Base-by-base conservation (phyloP, 1,139 yeast genomes). In the Ashbya aceris region DNA sequence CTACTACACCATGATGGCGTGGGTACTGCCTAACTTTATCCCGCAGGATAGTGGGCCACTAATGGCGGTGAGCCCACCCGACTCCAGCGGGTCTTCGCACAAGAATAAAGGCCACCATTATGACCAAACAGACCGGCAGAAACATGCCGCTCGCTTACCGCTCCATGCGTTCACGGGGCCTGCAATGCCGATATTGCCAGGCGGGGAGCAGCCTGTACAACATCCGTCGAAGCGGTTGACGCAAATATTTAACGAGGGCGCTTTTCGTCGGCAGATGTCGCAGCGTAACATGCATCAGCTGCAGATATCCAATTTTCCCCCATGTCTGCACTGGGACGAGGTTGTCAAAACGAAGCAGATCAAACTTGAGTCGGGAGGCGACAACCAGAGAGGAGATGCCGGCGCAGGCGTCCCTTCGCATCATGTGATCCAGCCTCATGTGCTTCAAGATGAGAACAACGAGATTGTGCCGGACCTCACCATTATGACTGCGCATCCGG, bases 211-310 rank as follows among this genome's bases (percentile, higher is more conserved):
- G 10, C 9, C 14, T 20, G 23, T 10, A 14, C 37, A 34, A 10
- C 37, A 34, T 14, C 20, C 20, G 17, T 45, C 50, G 9, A 48
- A 47, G 30, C 47, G 51, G 29, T 33, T 54, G 42, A 52, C 49
- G 32, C 58, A 54, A 38, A 55, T 59, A 23, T 60, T 60, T 40
- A 59, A 58, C 42, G 64, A 60, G 45, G 48, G 45, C 12, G 53
- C 56, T 36, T 60, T 60, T 40, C 54, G 64, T 36, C 56, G 50
- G 37, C 64, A 60, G 44, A 60, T 59, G 64, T 57, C 62, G 8
- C 53, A 56, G 11, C 51, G 63, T 38, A 54, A 55, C n/a, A 60
- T 60, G 64, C 54, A 51, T 47, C 64, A 59, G 44, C 41, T 59
- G 33, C 53, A 54, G 38, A 35, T 60, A 36, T 46, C 47, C 17